A percentile compares a stretch with the other conserved stretches of the same genome.
Conservation (phyloP, 179 eudicot species). For the Monotropa hypopitys region DNA sequence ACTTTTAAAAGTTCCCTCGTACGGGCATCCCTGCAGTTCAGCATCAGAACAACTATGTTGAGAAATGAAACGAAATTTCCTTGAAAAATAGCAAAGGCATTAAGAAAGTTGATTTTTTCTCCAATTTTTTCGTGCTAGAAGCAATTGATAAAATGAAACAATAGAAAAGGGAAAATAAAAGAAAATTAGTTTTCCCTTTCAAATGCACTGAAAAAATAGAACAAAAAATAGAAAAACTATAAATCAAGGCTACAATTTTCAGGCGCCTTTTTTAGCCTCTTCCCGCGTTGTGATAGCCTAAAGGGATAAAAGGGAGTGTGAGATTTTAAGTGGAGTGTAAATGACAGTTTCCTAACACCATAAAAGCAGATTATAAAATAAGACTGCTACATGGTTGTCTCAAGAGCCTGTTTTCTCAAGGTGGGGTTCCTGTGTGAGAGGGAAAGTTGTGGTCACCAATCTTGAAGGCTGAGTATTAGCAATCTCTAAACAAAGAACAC, state of each 20-base stretch:
- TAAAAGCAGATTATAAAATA: background rate
- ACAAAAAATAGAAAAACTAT: background rate
- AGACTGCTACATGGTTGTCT: background rate
- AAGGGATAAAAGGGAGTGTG: background rate
- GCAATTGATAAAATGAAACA: background rate
- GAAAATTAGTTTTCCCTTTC: background rate
- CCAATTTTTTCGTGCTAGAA: background rate
- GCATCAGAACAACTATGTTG: constrained; percentile 6
- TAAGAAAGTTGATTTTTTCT: background rate
- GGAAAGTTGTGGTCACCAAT: background rate
- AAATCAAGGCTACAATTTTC: background rate
- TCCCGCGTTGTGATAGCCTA: background rate
- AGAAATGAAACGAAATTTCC: background rate
- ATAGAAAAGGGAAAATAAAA: background rate
- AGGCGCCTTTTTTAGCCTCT: background rate
- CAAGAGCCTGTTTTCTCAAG: background rate
- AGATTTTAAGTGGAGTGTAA: background rate
- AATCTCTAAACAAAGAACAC: background rate
- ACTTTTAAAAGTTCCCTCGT: constrained; percentile 86
- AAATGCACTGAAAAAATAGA: background rate
- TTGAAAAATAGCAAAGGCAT: background rate
- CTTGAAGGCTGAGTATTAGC: background rate
- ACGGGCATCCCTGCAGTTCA: constrained; percentile 80
- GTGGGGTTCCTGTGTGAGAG: background rate
- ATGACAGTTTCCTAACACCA: background rate